phyloP scores from a whole-genome alignment of 1,284 basidiomycete species.

The Rhodotorula sp. region DNA sequence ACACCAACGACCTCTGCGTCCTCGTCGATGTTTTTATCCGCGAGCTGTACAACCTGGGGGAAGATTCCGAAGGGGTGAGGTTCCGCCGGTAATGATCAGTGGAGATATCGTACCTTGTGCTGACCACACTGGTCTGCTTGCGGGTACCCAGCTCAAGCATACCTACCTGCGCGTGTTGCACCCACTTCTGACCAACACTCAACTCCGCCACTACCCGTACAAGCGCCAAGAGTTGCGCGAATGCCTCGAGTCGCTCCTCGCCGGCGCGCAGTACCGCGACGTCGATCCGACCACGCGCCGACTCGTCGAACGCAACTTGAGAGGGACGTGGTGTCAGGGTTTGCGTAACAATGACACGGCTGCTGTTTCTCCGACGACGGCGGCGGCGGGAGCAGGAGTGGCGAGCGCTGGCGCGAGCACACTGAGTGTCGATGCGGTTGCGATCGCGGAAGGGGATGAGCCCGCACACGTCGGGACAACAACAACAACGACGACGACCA shows the following conservation, averaged over 20 bases:
- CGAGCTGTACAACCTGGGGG: constrained; percentile 84
- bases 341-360: constrained; percentile 15
- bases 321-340: constrained; percentile 75
- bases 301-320: constrained; percentile 86
- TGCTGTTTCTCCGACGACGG: background rate
- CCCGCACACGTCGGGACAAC: too few relatives aligned
- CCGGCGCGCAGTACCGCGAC: constrained; percentile 73
- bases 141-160: constrained; percentile 80
- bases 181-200: constrained; percentile 90
- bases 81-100: background rate
- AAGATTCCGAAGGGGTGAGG: constrained; percentile 82
- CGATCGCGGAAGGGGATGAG: constrained; percentile 16
- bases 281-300: constrained; percentile 81
- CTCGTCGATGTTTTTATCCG: constrained; percentile 95
- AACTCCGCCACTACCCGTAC: constrained; percentile 77
- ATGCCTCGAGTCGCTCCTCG: constrained; percentile 74
- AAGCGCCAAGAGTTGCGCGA: constrained; percentile 87
- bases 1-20: constrained; percentile 95
- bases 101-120: background rate
- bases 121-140: background rate
- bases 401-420: background rate
- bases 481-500: background rate
- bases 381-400: too few relatives aligned
- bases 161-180: constrained; percentile 96
- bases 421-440: constrained; percentile 37